phyloP scores from a whole-genome alignment of 2,329 filamentous ascomycete genomes.

The Ramichloridium luteum region DNA sequence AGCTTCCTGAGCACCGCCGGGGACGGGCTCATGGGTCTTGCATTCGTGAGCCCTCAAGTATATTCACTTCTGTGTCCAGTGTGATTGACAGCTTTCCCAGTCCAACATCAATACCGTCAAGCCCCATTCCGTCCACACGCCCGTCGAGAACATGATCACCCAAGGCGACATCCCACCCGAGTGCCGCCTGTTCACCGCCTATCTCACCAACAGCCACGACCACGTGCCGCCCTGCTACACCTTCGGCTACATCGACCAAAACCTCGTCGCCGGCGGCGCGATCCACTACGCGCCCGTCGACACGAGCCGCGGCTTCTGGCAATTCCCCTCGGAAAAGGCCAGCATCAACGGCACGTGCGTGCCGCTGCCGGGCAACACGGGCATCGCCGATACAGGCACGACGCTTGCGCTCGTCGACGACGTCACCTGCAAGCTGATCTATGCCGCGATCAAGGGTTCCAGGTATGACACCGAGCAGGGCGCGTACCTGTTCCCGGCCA shows the following conservation, averaged over 20 bases:
- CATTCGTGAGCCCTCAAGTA: constrained; percentile 47
- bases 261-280: constrained; percentile 37
- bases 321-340: constrained; percentile 38
- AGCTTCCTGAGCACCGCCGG: constrained; percentile 45
- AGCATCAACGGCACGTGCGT: constrained; percentile 46
- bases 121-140: constrained; percentile 45
- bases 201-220: constrained; percentile 48
- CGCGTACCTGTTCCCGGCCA: constrained; percentile 51
- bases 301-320: constrained; percentile 56
- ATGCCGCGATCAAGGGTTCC: constrained; percentile 50
- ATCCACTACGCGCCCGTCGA: constrained; percentile 48
- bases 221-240: constrained; percentile 48
- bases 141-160: constrained; percentile 57
- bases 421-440: constrained; percentile 47
- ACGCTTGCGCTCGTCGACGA: constrained; percentile 56
- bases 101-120: constrained; percentile 23
- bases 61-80: no score
- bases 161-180: constrained; percentile 42
- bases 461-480: constrained; percentile 24
- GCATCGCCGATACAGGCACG: constrained; percentile 61
- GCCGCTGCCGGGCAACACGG: constrained; percentile 43
- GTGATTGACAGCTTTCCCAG: constrained; percentile 29
- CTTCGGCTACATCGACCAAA: constrained; percentile 58
- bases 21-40: constrained; percentile 56
- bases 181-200: constrained; percentile 50